These are phyloP conservation scores for Thermothielavioides terrestris DNA, from an alignment of 495 filamentous ascomycete species.

Conservation along the genomic window DNA sequence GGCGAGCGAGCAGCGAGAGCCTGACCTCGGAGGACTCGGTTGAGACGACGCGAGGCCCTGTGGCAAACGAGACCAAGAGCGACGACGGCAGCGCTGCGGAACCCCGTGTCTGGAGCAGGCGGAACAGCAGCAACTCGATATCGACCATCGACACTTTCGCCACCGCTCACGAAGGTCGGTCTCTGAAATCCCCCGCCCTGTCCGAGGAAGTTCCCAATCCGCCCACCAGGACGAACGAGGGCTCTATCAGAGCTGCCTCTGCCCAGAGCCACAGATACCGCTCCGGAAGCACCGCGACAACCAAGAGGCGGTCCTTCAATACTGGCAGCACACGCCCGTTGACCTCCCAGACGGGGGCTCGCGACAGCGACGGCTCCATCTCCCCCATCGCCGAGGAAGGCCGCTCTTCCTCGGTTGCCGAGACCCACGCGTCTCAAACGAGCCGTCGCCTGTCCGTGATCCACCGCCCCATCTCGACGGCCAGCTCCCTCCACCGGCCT, in stretches of 20 bases:
- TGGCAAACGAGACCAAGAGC: slow-evolving; percentile 1
- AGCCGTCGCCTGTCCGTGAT: slow-evolving; percentile 17
- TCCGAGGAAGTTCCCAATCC: slow-evolving; percentile 13
- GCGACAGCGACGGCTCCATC: slow-evolving; percentile 27
- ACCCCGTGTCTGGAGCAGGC: slow-evolving; percentile 21
- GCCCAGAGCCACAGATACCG: slow-evolving; percentile 20
- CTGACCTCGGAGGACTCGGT: slow-evolving; percentile 60
- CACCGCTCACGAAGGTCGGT: slow-evolving; percentile 64
- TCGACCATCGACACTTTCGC: slow-evolving; percentile 77
- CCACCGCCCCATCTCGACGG: slow-evolving; percentile 32
- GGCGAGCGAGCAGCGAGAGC: slow-evolving; percentile 47
- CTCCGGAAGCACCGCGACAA: slow-evolving; percentile 18
- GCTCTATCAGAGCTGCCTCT: slow-evolving; percentile 16
- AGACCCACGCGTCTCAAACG: slow-evolving; percentile 3
- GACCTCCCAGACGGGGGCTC: slow-evolving; percentile 6
- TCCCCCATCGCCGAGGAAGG: slow-evolving; percentile 25
- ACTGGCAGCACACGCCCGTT: background rate
- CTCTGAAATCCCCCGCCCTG: slow-evolving; percentile 20
- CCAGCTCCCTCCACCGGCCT: slow-evolving; percentile 34
- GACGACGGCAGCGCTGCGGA: background rate
- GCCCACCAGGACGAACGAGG: background rate
- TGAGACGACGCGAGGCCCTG: slow-evolving; percentile 61
- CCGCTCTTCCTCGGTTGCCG: slow-evolving; percentile 6
- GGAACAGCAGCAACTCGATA: slow-evolving; percentile 57
- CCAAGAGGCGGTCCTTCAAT: slow-evolving; percentile 25